A percentile compares a stretch with the other conserved stretches of the same genome.
Conservation (phyloP, 306 rosid genomes). For the Prunus mongolica region DNA sequence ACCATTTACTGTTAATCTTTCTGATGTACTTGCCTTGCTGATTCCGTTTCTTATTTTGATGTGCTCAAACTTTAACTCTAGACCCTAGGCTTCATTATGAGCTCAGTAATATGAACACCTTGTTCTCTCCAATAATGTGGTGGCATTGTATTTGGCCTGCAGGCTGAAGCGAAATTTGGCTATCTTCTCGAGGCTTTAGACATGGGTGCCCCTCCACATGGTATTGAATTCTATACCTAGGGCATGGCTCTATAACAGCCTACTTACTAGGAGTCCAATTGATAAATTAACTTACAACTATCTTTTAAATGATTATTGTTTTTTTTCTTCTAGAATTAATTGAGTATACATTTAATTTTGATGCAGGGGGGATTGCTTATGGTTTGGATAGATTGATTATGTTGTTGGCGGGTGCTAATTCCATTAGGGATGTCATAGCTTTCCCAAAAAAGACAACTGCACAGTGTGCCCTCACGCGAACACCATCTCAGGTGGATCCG, state of each 20-base stretch:
- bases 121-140: constrained; percentile 16
- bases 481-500: constrained; percentile 89
- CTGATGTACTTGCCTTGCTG: neutral
- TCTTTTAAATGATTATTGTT: neutral
- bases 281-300: neutral
- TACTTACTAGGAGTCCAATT: neutral
- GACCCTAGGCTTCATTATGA: neutral
- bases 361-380: constrained; percentile 85
- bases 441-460: constrained; percentile 95
- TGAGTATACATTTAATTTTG: neutral
- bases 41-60: neutral
- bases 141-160: constrained; percentile 20
- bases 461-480: constrained; percentile 82
- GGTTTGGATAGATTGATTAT: constrained; percentile 91
- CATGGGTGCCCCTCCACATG: constrained; percentile 99
- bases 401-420: constrained; percentile 79
- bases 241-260: neutral
- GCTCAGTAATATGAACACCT: neutral
- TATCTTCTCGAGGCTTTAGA: constrained; percentile 94
- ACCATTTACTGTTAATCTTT: no score
- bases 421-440: constrained; percentile 94
- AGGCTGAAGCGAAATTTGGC: constrained; percentile 96
- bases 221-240: constrained; percentile 38
- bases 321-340: neutral
- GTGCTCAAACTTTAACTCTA: neutral